Conservation (phyloP, 2,329 filamentous ascomycete species). For the Exserohilum rostratum region DNA sequence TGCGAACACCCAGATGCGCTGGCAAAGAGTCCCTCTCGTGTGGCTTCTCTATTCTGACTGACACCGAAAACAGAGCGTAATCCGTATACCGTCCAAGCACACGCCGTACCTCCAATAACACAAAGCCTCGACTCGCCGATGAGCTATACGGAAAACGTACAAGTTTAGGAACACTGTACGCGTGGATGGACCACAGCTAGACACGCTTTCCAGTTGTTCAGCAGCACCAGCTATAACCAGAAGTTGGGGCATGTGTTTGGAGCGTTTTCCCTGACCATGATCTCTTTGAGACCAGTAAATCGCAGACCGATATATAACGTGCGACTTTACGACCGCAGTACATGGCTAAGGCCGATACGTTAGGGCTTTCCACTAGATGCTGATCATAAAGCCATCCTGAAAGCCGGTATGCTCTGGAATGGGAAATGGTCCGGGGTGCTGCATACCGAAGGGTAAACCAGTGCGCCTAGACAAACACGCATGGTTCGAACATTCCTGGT, state of each 20-base stretch:
- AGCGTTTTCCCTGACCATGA: neutral
- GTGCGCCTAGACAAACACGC: neutral
- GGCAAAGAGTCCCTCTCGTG: neutral
- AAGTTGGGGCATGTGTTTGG: neutral
- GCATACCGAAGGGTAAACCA: neutral
- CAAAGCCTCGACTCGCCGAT: neutral
- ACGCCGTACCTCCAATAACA: neutral
- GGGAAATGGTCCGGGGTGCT: neutral
- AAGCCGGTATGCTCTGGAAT: neutral
- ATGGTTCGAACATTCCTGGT: neutral
- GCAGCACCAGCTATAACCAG: neutral
- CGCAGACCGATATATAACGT: neutral
- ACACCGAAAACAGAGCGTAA: neutral
- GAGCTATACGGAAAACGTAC: neutral
- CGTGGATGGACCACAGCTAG: neutral
- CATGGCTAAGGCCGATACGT: neutral
- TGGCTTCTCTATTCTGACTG: neutral
- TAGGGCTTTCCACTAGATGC: neutral
- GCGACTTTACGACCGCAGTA: too few species aligned
- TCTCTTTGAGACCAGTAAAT: neutral
- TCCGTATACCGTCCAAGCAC: neutral
- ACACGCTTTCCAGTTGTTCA: too few species aligned
- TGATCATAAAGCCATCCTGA: neutral
- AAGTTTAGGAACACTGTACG: neutral
- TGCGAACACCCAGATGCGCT: neutral